Conservation (phyloP, 257 asterid species). For the Fraxinus quadrangulata region DNA sequence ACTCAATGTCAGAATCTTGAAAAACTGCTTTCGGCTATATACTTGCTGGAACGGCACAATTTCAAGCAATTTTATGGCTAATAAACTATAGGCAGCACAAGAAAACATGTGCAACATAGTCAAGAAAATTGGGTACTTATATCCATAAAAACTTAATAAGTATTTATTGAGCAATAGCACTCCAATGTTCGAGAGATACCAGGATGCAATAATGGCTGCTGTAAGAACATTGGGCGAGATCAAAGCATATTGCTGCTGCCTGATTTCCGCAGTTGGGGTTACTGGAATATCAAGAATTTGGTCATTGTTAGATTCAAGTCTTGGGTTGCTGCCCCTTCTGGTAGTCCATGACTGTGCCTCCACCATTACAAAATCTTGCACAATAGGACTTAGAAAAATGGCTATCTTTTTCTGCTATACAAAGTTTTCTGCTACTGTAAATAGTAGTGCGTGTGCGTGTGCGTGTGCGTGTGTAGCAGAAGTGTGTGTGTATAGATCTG, state of each 20-base stretch:
- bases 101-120: constrained; percentile 95
- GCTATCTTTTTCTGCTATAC: constrained; percentile 13
- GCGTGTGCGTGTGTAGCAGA: background rate
- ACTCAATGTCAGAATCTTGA: constrained; percentile 76
- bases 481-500: constrained; percentile 18
- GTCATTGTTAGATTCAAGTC: constrained; percentile 63
- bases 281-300: constrained; percentile 82
- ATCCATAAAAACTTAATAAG: constrained; percentile 82
- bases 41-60: constrained; percentile 87
- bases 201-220: constrained; percentile 70
- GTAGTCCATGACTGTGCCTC: constrained; percentile 97
- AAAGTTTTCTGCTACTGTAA: background rate
- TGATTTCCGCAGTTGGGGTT: constrained; percentile 90
- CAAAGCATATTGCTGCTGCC: constrained; percentile 50
- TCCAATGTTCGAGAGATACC: constrained; percentile 93
- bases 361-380: constrained; percentile 54
- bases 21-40: constrained; percentile 74
- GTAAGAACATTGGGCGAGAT: constrained; percentile 64
- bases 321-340: constrained; percentile 92
- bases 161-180: constrained; percentile 84
- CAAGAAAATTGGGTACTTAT: constrained; percentile 79
- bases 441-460: background rate
- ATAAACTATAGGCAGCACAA: constrained; percentile 68
- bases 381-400: background rate
- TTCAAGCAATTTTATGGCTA: constrained; percentile 78